Base-by-base conservation (phyloP, 2,329 filamentous ascomycete species). In the Colletotrichum horii region DNA sequence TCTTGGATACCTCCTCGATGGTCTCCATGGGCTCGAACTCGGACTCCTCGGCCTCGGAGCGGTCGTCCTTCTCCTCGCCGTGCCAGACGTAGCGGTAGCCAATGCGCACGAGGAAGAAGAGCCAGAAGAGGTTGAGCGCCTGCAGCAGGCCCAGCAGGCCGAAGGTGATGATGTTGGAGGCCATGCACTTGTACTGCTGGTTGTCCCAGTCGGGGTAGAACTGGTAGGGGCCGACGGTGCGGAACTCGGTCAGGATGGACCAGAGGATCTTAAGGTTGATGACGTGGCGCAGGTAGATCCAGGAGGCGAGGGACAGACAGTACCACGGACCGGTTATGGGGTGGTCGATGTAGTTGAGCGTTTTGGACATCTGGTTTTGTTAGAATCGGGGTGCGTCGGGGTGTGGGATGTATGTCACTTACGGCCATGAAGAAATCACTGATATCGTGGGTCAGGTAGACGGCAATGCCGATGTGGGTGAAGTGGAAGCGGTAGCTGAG, bases 401-500 rank as follows among this genome's bases (percentile, higher is more conserved):
- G 16, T 26, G 22, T 15, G 15, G 38, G 26, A 16, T 15, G 8
- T 2, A n/a, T 52, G 43, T 52, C 6, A 80, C 91, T 84, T 89
- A 94, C 92, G 16, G 93, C 93, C 52, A 95, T 87, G 87, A 95
- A 95, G 84, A 95, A 94, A 81, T 95, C 93, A 34, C 91, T 93
- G 66, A 95, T 90, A 80, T 95, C 94, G 81, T 94, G 93, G 2
- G 93, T 95, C 68, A 95, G 91, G 81, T 94, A 95, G 9, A 95
- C 92, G 2, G 92, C 92, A 43, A 95, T 84, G 8, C 94, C 94
- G 84, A 95, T 94, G 82, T 94, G 93, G 1, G 93, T 94, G 82
- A 95, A 95, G 82, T 95, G 93, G 84, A 95, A 95, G 30, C 92
- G 88, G 82, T 95, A 95, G 83, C 92, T 94, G 78, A 93, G 82